These are phyloP conservation scores for Xanthoconium stramineum DNA, from an alignment of 768 basidiomycete genomes.

Conservation along the genomic window DNA sequence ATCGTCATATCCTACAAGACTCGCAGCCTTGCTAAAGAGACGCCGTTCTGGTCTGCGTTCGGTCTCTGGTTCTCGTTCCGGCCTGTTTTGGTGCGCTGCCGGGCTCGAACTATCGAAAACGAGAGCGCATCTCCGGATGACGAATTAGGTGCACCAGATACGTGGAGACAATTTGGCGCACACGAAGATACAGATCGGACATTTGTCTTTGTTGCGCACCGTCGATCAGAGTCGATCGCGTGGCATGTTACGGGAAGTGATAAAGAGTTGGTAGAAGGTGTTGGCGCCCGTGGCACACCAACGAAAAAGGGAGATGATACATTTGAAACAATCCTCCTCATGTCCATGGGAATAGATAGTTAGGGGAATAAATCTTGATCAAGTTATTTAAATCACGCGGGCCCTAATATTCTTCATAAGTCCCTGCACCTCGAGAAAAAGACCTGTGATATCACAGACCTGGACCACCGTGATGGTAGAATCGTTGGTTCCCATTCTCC, in stretches of 20 bases:
- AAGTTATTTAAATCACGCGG: no score
- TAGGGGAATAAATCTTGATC: neutral
- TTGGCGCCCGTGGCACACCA: conserved; percentile 46
- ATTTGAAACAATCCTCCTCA: conserved; percentile 64
- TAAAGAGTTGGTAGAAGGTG: conserved; percentile 52
- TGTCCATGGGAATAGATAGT: conserved; percentile 27
- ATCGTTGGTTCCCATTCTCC: conserved; percentile 57
- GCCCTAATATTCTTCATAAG: neutral
- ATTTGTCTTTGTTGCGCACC: conserved; percentile 61
- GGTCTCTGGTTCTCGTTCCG: conserved; percentile 72
- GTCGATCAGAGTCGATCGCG: conserved; percentile 52
- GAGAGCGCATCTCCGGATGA: neutral
- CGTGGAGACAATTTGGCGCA: conserved; percentile 44
- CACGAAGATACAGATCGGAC: conserved; percentile 37
- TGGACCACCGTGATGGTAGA: conserved; percentile 28
- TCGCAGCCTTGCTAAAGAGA: conserved; percentile 69
- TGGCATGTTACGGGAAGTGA: conserved; percentile 57
- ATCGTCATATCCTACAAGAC: conserved; percentile 76
- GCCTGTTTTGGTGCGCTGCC: conserved; percentile 44
- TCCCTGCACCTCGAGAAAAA: no score
- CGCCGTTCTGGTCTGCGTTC: conserved; percentile 75
- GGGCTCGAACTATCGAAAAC: neutral
- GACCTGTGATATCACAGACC: neutral
- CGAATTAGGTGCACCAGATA: neutral
- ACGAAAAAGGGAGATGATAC: conserved; percentile 58